Evolutionary conservation across 208 protist species (phyloP), one percentile per base, ranked within the genome.

Genomic region (Endotrypanum monterogeii): DNA sequence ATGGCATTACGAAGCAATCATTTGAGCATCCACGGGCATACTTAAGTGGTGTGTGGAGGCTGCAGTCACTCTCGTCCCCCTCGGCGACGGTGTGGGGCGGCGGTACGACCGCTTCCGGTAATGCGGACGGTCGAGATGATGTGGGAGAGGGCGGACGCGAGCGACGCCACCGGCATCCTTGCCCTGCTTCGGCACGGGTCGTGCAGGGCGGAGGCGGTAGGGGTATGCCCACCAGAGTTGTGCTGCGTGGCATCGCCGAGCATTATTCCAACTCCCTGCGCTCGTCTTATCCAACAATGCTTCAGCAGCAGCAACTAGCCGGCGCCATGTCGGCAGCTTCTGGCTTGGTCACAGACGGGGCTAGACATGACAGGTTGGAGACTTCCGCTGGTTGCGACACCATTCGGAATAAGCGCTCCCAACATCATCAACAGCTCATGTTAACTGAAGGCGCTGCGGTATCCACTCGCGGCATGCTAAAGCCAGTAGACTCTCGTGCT

Each of bases 1-100:
- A 97, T 54, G 73, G 87, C 48, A 82, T 97, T 67, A 93, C 88
- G 32, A 76, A 89, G 60, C 90, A 95, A 76, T 86, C 85, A 44
- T 95, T 97, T 66, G 69, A 70, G 54, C 56, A 67, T 9, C 78
- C 78, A 32, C 56, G 56, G 41, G 58, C 78, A 14, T 74, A 75
- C 54, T 63, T 71, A 8, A 57, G 63, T 8, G 75, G 65, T n/a
- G 73, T 73, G 52, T 63, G 70, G 52, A 56, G 75, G 5, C n/a
- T 70, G 11, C 69, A 63, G 51, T 44, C 32, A 44, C 68, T 66
- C 20, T n/a, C 37, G 54, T 58, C 39, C 37, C 48, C 30, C 14
- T 62, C 67, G 3, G 41, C 52, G 62, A 32, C 48, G 46, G 66
- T 30, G 66, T 56, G 73, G 25, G 46, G 73, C 44, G 46, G 39